Conservation (phyloP, 306 rosid species). For the Dalbergia cultrata region DNA sequence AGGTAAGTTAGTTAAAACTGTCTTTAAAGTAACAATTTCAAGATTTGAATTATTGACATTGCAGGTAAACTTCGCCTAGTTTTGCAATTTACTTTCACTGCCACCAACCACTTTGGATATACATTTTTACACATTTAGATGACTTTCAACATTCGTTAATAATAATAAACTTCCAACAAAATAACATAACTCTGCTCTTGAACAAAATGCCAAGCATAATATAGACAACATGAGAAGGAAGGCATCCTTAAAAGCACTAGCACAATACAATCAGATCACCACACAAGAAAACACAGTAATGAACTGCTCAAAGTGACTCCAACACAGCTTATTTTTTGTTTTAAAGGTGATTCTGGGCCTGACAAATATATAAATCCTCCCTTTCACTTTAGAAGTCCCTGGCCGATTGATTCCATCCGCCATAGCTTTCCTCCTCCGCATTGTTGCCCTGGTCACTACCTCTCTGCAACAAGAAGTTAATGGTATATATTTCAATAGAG, state of each 20-base stretch:
- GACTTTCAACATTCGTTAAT: too few relatives aligned
- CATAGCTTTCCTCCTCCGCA: constrained; percentile 27
- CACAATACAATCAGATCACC: constrained; percentile 23
- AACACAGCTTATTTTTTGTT: not conserved
- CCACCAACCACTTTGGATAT: too few relatives aligned
- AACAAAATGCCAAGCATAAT: constrained; percentile 14
- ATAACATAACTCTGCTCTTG: not conserved
- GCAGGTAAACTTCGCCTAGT: too few relatives aligned
- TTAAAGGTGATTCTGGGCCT: not conserved
- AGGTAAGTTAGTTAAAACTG: too few relatives aligned
- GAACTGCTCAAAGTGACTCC: not conserved
- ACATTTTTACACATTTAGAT: too few relatives aligned
- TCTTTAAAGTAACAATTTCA: too few relatives aligned
- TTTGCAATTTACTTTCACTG: too few relatives aligned
- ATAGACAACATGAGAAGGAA: constrained; percentile 2
- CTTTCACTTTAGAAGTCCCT: constrained; percentile 30
- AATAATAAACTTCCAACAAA: not conserved
- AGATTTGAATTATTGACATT: too few relatives aligned
- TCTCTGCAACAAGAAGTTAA: constrained; percentile 45
- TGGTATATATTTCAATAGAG: not conserved
- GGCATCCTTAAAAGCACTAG: constrained; percentile 18
- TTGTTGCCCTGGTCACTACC: not conserved
- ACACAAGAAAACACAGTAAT: constrained; percentile 45
- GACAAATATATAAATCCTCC: constrained; percentile 2
- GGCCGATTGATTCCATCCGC: constrained; percentile 51